Percentiles rank a stretch among this genome's conserved stretches.
These are phyloP conservation scores for Backusella parvicylindrica DNA, from an alignment of 192 early-diverging fungal species.

Conservation along the genomic window DNA sequence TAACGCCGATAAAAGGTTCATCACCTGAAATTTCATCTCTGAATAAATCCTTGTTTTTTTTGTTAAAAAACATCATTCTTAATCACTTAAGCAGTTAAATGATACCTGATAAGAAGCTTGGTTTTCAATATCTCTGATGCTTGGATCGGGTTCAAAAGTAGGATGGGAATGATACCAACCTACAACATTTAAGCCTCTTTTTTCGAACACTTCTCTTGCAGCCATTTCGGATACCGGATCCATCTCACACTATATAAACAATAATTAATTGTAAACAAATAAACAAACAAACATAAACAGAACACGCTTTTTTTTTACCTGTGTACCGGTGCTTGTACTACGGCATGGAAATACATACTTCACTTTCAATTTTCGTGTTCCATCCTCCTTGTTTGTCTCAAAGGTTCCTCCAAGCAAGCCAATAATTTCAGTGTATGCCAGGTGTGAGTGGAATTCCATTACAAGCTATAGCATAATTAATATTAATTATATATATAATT, in stretches of 20 bases:
- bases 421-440: constrained; percentile 92
- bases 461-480: constrained; percentile 53
- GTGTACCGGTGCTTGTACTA: constrained; percentile 67
- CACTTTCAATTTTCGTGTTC: constrained; percentile 48
- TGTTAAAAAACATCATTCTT: background rate
- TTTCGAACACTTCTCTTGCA: constrained; percentile 74
- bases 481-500: background rate
- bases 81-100: background rate
- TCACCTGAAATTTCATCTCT: constrained; percentile 54
- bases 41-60: constrained; percentile 50
- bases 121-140: constrained; percentile 87
- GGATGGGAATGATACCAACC: constrained; percentile 99
- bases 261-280: background rate
- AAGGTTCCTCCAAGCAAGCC: constrained; percentile 85
- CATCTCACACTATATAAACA: constrained; percentile 79
- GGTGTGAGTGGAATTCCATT: constrained; percentile 91
- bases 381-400: constrained; percentile 31
- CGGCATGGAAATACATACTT: constrained; percentile 77
- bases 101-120: constrained; percentile 81
- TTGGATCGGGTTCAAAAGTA: constrained; percentile 86
- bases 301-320: constrained; percentile 6
- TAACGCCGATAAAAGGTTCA: constrained; percentile 90
- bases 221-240: constrained; percentile 84
- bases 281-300: background rate
- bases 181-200: constrained; percentile 61